Evolutionary conservation across 2,329 filamentous ascomycete species (phyloP), one percentile per base, ranked within the genome.

Genomic region (Aspergillus tamarii): DNA sequence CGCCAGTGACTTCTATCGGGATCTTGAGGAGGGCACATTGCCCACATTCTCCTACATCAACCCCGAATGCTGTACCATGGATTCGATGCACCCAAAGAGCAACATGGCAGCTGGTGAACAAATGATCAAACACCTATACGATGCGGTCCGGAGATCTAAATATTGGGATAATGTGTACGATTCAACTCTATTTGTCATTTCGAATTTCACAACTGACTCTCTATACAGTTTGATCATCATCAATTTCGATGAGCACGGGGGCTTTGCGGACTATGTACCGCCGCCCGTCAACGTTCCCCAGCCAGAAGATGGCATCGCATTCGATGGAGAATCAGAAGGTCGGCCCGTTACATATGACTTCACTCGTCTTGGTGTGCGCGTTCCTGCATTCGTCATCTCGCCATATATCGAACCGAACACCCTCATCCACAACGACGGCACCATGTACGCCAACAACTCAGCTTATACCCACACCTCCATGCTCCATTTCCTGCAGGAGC

Each of bases 41-140:
- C 91, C 91, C 1, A 90, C 92, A 77, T 91, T 88, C 77, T 83
- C 85, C 23, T 82, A 81, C 65, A 78, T 82, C 60, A 82, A 81
- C 32, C 80, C 80, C 0, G 81, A 82, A 59, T 75, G 74, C 65
- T 76, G 73, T 64, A 70, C 66, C 21, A 67, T 79, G 54, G 64
- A 74, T 55, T 79, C 76, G 3, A 80, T 80, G 76, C 78, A 80
- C 63, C 78, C 78, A 2, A 75, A 73, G n/a, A 75, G 72, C 55
- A 77, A 75, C 60, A 76, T 78, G 69, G 73, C 77, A 19, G 71
- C 76, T 5, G 78, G 78, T 28, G 77, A 79, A 60, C 69, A 74
- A 59, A 72, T 79, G 69, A 73, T 80, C 66, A 80, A 80, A 67
- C 76, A 79, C 61, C 56, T 80, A n/a, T 80, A 80, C 66, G 78